Base-by-base conservation (phyloP, 306 rosid genomes). In the Glycyrrhiza uralensis region DNA sequence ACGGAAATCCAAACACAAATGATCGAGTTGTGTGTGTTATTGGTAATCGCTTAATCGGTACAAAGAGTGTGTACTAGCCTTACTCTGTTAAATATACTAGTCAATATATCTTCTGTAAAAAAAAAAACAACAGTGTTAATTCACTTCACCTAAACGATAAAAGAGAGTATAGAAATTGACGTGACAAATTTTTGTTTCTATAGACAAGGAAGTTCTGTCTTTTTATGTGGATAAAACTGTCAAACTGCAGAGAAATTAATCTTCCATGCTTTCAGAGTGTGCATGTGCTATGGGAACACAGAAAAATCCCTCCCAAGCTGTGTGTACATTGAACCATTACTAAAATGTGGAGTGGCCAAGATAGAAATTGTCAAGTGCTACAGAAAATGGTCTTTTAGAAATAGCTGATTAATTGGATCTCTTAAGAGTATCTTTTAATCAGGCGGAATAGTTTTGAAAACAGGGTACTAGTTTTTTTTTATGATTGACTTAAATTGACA, bases 131-230 rank as follows among this genome's bases (percentile, higher is more conserved):
- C 29, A 1, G 9, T 39, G 17, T 32, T 9, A 63, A 22, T 42
- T 49, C 39, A 24, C 72, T 41, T 77, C 44, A 26, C 32, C 22
- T 22, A 44, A 26, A 41, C 12, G 32, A 56, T 36, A 36, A 38
- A 49, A 17, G 13, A 61, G 52, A 49, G 42, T 6, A 39, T 52
- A 45, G 51, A 52, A 77, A 50, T 33, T 32, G 61, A 65, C 29
- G 18, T 17, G 69, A 55, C 74, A 30, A 26, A 22, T 22, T 79
- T 72, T 57, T 57, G 79, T 73, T 36, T 66, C 22, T 7, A 17
- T 20, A 35, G 64, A 72, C 41, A 66, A 36, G 23, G 78, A 39
- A 72, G 59, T 66, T 72, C 8, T 56, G 76, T 79, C 76, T 17
- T 30, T 59, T 55, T 49, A 3, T 30, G 59, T 24, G 63, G 47